A percentile compares a stretch with the other conserved stretches of the same genome.
These are phyloP conservation scores for Dothistroma pini DNA, from an alignment of 2,329 filamentous ascomycete genomes.

Conservation along the genomic window DNA sequence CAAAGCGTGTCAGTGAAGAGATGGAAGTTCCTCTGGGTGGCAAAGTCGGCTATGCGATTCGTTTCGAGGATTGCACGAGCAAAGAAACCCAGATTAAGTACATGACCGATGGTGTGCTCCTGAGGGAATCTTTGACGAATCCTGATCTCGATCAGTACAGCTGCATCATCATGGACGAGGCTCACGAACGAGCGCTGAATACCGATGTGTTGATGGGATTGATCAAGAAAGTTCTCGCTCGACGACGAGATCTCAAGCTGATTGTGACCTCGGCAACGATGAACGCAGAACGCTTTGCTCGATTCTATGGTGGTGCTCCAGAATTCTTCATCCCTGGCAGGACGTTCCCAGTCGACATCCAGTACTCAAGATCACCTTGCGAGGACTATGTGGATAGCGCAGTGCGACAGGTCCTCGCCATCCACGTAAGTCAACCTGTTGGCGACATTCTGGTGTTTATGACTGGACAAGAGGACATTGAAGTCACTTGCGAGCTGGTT, in stretches of 20 bases:
- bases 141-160: slow-evolving; percentile 93
- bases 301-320: slow-evolving; percentile 92
- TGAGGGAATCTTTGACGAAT: slow-evolving; percentile 90
- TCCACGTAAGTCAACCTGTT: slow-evolving; percentile 88
- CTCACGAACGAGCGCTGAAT: slow-evolving; percentile 92
- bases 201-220: slow-evolving; percentile 97
- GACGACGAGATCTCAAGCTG: slow-evolving; percentile 85
- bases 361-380: slow-evolving; percentile 90
- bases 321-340: slow-evolving; percentile 95
- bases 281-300: slow-evolving; percentile 94
- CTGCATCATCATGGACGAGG: slow-evolving; percentile 99
- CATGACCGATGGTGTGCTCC: slow-evolving; percentile 95
- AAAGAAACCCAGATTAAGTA: slow-evolving; percentile 96
- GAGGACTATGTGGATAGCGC: slow-evolving; percentile 98
- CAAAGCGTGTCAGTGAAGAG: slow-evolving; percentile 95
- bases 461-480: slow-evolving; percentile 98
- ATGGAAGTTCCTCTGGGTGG: slow-evolving; percentile 92
- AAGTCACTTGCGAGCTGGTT: slow-evolving; percentile 89
- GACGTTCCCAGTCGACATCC: slow-evolving; percentile 95
- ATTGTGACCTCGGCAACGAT: slow-evolving; percentile 98
- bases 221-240: slow-evolving; percentile 92
- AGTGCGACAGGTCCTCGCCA: slow-evolving; percentile 90
- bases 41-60: slow-evolving; percentile 91
- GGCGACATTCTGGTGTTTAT: slow-evolving; percentile 98
- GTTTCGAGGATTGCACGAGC: slow-evolving; percentile 97